phyloP scores from a whole-genome alignment of 495 filamentous ascomycete species.

The Neurospora sp. region DNA sequence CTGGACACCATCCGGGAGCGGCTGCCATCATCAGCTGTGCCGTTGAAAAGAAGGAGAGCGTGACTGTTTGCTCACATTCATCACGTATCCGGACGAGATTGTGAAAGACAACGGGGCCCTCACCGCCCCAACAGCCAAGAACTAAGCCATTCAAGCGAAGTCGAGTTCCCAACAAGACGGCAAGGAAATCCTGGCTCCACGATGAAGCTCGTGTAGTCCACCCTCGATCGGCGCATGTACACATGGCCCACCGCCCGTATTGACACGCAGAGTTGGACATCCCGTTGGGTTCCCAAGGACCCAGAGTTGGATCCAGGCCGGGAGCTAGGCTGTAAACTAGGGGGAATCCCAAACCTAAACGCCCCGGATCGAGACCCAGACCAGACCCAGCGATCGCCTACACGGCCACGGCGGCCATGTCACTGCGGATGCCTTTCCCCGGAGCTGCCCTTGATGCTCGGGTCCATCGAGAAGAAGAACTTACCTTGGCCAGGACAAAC shows the following conservation, averaged over 20 bases:
- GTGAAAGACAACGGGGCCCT: background rate
- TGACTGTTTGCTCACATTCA: background rate
- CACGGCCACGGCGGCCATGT: constrained; percentile 12
- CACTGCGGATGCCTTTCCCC: constrained; percentile 17
- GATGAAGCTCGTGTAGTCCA: background rate
- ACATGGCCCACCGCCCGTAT: background rate
- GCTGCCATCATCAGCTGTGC: background rate
- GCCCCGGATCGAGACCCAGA: background rate
- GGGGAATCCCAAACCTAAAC: background rate
- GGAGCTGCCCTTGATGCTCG: constrained; percentile 17
- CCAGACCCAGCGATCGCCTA: background rate
- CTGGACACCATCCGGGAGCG: background rate
- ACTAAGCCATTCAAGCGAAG: background rate
- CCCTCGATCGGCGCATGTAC: background rate
- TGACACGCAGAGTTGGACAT: background rate
- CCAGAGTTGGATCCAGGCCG: background rate
- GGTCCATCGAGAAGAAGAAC: constrained; percentile 23
- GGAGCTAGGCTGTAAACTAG: background rate
- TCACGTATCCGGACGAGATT: background rate
- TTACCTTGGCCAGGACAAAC: constrained; percentile 17
- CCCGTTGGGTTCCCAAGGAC: background rate
- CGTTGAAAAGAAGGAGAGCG: background rate
- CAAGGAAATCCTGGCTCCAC: background rate
- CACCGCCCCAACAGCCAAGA: background rate
- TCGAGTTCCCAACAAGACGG: background rate